Percentiles rank a stretch among this genome's conserved stretches.
Evolutionary conservation across 2,329 filamentous ascomycete species (phyloP).

Genomic region (Phialophora macrospora): DNA sequence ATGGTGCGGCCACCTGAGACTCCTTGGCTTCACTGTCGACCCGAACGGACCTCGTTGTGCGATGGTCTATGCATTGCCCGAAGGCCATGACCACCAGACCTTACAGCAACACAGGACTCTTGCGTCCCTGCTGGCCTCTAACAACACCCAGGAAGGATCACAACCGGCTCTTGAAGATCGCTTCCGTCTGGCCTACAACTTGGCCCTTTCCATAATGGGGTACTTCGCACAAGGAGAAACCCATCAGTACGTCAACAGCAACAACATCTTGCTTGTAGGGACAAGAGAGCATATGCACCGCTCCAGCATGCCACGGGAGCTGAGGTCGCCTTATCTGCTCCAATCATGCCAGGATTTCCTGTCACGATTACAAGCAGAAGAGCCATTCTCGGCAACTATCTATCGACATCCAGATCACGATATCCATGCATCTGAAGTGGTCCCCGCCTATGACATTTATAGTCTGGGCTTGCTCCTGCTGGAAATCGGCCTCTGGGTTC

Average conservation of each 20-base stretch:
- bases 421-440: slow-evolving; percentile 30
- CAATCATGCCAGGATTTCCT: slow-evolving; percentile 39
- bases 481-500: slow-evolving; percentile 68
- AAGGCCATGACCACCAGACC: slow-evolving; percentile 32
- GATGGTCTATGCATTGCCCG: slow-evolving; percentile 39
- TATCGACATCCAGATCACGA: slow-evolving; percentile 62
- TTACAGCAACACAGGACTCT: slow-evolving; percentile 37
- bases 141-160: slow-evolving; percentile 46
- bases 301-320: slow-evolving; percentile 45
- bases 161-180: slow-evolving; percentile 61
- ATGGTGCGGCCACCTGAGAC: slow-evolving; percentile 45
- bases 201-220: slow-evolving; percentile 61
- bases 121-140: slow-evolving; percentile 36
- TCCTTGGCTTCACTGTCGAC: slow-evolving; percentile 46
- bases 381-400: slow-evolving; percentile 59
- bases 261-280: slow-evolving; percentile 64
- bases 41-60: slow-evolving; percentile 36
- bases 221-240: slow-evolving; percentile 61
- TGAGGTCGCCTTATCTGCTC: slow-evolving; percentile 36
- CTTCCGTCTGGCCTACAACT: slow-evolving; percentile 64
- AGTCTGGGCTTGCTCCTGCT: slow-evolving; percentile 65
- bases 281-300: slow-evolving; percentile 32
- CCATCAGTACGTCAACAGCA: slow-evolving; percentile 69
- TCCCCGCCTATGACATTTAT: slow-evolving; percentile 61
- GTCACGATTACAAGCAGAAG: slow-evolving; percentile 36